Base-by-base conservation (phyloP, 1,284 basidiomycete species). In the Cystobasidium slooffiae region DNA sequence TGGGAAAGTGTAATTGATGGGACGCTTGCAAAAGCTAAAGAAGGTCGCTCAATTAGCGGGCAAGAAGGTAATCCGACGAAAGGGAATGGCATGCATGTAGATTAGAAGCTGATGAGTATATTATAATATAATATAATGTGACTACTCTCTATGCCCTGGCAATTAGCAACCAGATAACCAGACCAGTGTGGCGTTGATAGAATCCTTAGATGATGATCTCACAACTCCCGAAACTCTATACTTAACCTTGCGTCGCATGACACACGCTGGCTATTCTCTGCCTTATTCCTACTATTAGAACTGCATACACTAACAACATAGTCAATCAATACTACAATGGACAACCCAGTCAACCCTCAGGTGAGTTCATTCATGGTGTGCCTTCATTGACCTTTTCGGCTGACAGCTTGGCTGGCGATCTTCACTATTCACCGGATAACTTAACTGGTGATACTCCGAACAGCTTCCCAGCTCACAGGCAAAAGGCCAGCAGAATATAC, bases 1-100 rank as follows among this genome's bases (percentile, higher is more conserved):
- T 80, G 79, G 79, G 76, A 75, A 43, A 58, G 47, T 53, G 61
- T 78, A 16, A 78, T 79, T 18, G 76, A 80, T 43, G 62, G 72
- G 46, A 72, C 66, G 18, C 22, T 79, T 18, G 75, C 49, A 3
- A 51, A 63, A 49, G 64, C 62, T 18, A 73, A 53, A 39, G 62
- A 73, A 24, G 41, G 31, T 31, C 12, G 46, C 14, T 1, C 12
- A 49, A 6, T 49, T 49, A 6, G 12, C 46, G n/a, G 37, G 37
- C 20, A 41, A 20, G 52, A 49, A 31, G n/a, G 39, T 9, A 18
- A 12, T 18, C 24, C 31, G 31, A 66, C 31, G 31, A 66, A 52
- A 24, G 61, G 37, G 44, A 63, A 63, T 51, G 43, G 47, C 16
- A 63, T 63, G 61, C 61, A 63, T 9, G 22, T 63, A 10, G 61